Evolutionary conservation across 2,329 filamentous ascomycete genomes (phyloP).

Genomic region (Fusarium pseudoanthophilum): DNA sequence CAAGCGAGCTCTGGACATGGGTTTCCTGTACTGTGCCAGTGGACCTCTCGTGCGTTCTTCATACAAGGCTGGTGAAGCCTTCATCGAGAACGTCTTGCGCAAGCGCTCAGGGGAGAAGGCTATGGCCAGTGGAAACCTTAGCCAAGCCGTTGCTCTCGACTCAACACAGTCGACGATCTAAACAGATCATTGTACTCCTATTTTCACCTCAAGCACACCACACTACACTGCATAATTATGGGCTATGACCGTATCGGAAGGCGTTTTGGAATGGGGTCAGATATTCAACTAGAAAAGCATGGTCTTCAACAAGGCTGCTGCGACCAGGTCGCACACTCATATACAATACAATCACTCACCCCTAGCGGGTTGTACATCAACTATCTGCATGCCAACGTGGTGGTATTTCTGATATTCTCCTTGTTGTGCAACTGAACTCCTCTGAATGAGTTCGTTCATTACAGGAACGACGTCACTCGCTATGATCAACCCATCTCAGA

Average conservation of each 20-base stretch:
- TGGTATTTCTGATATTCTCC: background rate
- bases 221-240: conserved; percentile 40
- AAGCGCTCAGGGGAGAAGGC: conserved; percentile 71
- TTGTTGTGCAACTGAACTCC: conserved; percentile 11
- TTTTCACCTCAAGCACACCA: conserved; percentile 23
- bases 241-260: conserved; percentile 41
- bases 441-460: background rate
- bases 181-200: conserved; percentile 7
- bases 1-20: conserved; percentile 89
- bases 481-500: background rate
- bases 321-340: conserved; percentile 21
- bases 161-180: conserved; percentile 42
- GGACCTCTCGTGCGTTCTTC: conserved; percentile 93
- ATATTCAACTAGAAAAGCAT: conserved; percentile 46
- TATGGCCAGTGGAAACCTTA: conserved; percentile 49
- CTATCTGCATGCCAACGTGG: conserved; percentile 1
- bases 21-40: conserved; percentile 95
- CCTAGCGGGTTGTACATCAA: conserved; percentile 15
- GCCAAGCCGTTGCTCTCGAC: conserved; percentile 55
- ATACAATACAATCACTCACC: conserved; percentile 26
- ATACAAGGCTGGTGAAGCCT: conserved; percentile 98
- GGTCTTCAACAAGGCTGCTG: conserved; percentile 45
- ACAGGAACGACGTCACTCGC: background rate
- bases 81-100: conserved; percentile 97
- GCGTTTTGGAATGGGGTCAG: conserved; percentile 41